These are phyloP conservation scores for Elsinoe perseae DNA, from an alignment of 2,329 filamentous ascomycete species.

Conservation along the genomic window DNA sequence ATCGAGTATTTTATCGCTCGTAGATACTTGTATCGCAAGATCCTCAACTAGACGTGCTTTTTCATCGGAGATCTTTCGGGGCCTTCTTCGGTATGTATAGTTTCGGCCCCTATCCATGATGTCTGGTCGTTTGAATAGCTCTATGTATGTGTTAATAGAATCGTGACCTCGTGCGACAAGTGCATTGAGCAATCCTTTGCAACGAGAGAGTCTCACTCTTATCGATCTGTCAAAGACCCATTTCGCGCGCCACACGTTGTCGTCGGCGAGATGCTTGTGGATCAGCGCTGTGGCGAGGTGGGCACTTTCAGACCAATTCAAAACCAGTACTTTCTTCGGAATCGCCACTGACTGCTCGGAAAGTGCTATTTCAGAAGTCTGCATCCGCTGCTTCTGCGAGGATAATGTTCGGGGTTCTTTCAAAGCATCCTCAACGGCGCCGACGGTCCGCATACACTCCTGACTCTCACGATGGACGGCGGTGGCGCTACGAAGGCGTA, in stretches of 20 bases:
- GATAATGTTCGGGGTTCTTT: not conserved
- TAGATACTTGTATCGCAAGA: not conserved
- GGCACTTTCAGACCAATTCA: not conserved
- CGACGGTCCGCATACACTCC: not conserved
- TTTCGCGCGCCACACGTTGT: not conserved
- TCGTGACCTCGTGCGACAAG: constrained; percentile 1
- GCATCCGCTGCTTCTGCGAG: not conserved
- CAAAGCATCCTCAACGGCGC: not conserved
- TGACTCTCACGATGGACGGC: not conserved
- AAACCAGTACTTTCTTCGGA: not conserved
- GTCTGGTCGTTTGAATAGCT: not conserved
- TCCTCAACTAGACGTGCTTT: not conserved
- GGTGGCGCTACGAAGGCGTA: not conserved
- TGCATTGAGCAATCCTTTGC: not conserved
- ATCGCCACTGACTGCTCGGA: not conserved
- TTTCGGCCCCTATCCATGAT: not conserved
- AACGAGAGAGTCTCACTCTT: not conserved
- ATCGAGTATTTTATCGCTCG: not conserved
- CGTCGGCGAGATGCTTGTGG: not conserved
- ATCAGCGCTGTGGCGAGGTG: not conserved
- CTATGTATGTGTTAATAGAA: not conserved
- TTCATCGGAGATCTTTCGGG: not conserved
- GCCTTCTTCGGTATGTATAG: not conserved
- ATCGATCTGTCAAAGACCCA: not conserved
- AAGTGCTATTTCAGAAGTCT: not conserved